Percentiles rank a stretch among this genome's conserved stretches.
phyloP scores from a whole-genome alignment of 805 yeast genomes.

The Nakazawaea pomicola region DNA sequence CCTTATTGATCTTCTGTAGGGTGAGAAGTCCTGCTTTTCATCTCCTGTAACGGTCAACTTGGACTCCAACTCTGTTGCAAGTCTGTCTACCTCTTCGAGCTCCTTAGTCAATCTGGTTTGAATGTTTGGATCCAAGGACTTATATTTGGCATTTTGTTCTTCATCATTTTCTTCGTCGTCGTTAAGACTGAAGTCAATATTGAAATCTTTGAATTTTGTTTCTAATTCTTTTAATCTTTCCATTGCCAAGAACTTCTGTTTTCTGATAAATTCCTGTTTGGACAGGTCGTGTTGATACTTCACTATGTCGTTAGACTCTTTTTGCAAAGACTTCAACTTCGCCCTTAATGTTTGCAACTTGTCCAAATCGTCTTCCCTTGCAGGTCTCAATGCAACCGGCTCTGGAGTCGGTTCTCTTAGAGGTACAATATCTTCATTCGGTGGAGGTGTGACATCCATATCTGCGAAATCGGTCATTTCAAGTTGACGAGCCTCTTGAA shows the following conservation, averaged over 20 bases:
- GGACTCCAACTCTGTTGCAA: slow-evolving; percentile 34
- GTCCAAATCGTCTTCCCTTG: slow-evolving; percentile 45
- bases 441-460: slow-evolving; percentile 19
- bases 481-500: slow-evolving; percentile 76
- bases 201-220: slow-evolving; percentile 56
- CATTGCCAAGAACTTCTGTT: slow-evolving; percentile 62
- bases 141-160: slow-evolving; percentile 16
- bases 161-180: slow-evolving; percentile 20
- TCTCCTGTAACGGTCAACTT: slow-evolving; percentile 26
- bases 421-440: slow-evolving; percentile 12
- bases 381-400: slow-evolving; percentile 34
- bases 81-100: slow-evolving; percentile 35
- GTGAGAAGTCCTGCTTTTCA: slow-evolving; percentile 6
- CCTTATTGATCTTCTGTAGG: slow-evolving; percentile 7
- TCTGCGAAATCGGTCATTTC: slow-evolving; percentile 82
- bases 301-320: slow-evolving; percentile 71
- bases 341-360: slow-evolving; percentile 52
- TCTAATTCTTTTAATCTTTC: slow-evolving; percentile 71
- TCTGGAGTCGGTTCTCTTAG: neutral
- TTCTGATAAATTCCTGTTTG: slow-evolving; percentile 49
- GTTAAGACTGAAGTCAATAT: slow-evolving; percentile 42
- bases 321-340: slow-evolving; percentile 57
- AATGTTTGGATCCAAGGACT: slow-evolving; percentile 14
- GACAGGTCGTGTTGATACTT: slow-evolving; percentile 49
- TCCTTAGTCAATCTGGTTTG: slow-evolving; percentile 31